A percentile compares a stretch with the other conserved stretches of the same genome.
These are phyloP conservation scores for Fermentozyma sake DNA, from an alignment of 1,139 yeast genomes.

Conservation along the genomic window DNA sequence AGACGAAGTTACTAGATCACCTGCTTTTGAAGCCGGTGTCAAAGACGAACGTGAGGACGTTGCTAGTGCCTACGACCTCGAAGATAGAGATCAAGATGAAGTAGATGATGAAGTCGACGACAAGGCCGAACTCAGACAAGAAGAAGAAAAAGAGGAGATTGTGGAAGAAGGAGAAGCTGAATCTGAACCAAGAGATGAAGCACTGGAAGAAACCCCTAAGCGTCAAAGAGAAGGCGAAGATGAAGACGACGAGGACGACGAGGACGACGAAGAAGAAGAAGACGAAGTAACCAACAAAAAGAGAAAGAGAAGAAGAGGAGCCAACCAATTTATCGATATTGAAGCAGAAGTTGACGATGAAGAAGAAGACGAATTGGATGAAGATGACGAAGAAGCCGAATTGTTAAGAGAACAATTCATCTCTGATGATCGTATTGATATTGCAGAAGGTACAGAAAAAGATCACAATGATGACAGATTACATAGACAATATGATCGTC, in stretches of 20 bases:
- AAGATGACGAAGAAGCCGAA: conserved; percentile 88
- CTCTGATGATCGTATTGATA: conserved; percentile 66
- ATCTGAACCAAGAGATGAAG: conserved; percentile 9
- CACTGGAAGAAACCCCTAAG: conserved; percentile 5
- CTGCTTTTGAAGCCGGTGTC: conserved; percentile 11
- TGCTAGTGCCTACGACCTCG: conserved; percentile 15
- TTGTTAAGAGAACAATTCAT: conserved; percentile 78
- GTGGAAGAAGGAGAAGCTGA: conserved; percentile 5
- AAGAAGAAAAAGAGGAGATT: conserved; percentile 3
- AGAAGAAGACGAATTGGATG: conserved; percentile 87
- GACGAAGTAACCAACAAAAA: conserved; percentile 46
- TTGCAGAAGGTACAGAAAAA: conserved; percentile 41
- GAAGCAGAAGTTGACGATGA: conserved; percentile 99
- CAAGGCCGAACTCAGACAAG: conserved; percentile 7
- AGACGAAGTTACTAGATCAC: conserved; percentile 9
- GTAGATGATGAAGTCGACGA: conserved; percentile 35
- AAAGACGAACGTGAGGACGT: conserved; percentile 5
- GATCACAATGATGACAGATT: conserved; percentile 59
- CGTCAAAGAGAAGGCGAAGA: conserved; percentile 6
- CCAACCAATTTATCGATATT: conserved; percentile 93
- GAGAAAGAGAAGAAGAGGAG: conserved; percentile 63
- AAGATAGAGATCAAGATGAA: conserved; percentile 40
- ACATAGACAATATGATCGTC: conserved; percentile 88
- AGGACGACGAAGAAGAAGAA: conserved; percentile 59
- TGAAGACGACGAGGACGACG: conserved; percentile 27